Evolutionary conservation across 1,284 basidiomycete genomes (phyloP), one percentile per base, ranked within the genome.

Genomic region (Xerocomus nothofagi): DNA sequence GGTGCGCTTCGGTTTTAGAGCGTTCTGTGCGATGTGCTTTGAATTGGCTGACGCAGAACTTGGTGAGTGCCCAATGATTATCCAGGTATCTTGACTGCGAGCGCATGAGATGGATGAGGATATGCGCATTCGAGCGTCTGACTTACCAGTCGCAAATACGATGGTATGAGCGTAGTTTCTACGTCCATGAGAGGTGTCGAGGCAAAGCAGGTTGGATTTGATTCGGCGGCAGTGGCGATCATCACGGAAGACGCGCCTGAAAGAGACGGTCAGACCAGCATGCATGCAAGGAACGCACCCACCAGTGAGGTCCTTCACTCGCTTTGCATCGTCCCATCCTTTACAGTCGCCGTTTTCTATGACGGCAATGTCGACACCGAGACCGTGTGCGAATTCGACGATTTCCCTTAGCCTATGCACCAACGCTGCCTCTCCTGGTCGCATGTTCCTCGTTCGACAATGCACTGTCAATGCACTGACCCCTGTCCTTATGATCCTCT

Each of bases 261-360:
- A 33, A 27, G 14, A 41, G 6, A 30, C 31, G 2, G 27, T 63
- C 31, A 44, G 31, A 51, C 24, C 10, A 2, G 40, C 27, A 39
- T 8, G 11, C 8, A 6, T n/a, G 11, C 31, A 4, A 43, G n/a
- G 6, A 1, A 1, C 10, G 23, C 12, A 44, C 73, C 24, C 60
- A 83, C 93, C 88, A 17, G 94, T 97, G 14, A 83, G 69, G 49
- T 78, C 73, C 51, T 87, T 81, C 51, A 97, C 82, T 38, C 82
- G 76, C 50, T 83, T 81, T 44, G 89, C 88, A 61, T 96, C 93
- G 51, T 86, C 78, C 66, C 79, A 87, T 2, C 86, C 86, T 46
- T 81, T 75, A 56, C 93, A 96, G 68, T 99, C 96, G 0, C 97
- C 97, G 68, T 99, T 99, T 71, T 92, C 91, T 30, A 94, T 80